A percentile compares a stretch with the other conserved stretches of the same genome.
These are phyloP conservation scores for Rehmannia glutinosa DNA, from an alignment of 257 asterid genomes.

Conservation along the genomic window DNA sequence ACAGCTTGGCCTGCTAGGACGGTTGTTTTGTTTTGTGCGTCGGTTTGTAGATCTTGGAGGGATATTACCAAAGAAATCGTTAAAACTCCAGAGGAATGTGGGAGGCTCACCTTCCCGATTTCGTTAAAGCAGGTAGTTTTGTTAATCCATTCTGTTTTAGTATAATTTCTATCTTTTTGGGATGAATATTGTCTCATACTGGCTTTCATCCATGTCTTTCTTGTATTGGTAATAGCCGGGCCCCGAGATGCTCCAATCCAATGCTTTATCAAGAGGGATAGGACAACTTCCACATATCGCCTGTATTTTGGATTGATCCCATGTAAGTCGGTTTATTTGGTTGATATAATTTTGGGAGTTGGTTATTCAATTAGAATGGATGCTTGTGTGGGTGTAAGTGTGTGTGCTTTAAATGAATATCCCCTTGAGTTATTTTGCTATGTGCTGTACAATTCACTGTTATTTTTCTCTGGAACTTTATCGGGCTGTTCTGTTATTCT, in stretches of 20 bases:
- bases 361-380: too few relatives aligned
- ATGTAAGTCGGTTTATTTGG: slow-evolving; percentile 64
- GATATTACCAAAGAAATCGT: slow-evolving; percentile 85
- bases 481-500: too few relatives aligned
- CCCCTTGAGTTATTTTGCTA: too few relatives aligned
- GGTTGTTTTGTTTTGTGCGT: slow-evolving; percentile 77
- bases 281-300: slow-evolving; percentile 61
- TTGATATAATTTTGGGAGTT: too few relatives aligned
- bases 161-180: not conserved
- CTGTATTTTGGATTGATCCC: slow-evolving; percentile 79
- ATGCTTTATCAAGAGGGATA: slow-evolving; percentile 84
- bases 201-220: not conserved
- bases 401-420: too few relatives aligned
- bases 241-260: slow-evolving; percentile 89
- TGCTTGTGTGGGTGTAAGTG: too few relatives aligned
- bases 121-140: slow-evolving; percentile 75
- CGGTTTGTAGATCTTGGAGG: slow-evolving; percentile 94
- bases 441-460: too few relatives aligned
- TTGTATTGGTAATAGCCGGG: slow-evolving; percentile 53
- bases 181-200: not conserved
- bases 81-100: slow-evolving; percentile 87
- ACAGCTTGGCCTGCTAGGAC: slow-evolving; percentile 89
- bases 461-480: too few relatives aligned
- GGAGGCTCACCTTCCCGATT: slow-evolving; percentile 86
- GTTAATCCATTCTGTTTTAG: not conserved